These are phyloP conservation scores for Aspergillus floridensis DNA, from an alignment of 2,329 filamentous ascomycete genomes.

Conservation along the genomic window DNA sequence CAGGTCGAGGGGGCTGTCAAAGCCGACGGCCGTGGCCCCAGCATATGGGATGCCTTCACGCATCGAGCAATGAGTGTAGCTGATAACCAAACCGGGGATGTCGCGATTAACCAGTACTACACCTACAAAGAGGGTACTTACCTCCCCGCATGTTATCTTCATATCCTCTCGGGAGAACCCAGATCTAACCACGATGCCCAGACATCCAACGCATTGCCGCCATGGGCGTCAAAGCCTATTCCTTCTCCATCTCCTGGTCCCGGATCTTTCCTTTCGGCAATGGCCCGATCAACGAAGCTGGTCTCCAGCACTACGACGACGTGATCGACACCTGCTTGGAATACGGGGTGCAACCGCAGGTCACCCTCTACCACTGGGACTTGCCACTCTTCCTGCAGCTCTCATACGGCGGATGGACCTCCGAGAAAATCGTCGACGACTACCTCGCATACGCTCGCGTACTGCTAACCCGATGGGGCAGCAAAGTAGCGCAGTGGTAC, in stretches of 20 bases:
- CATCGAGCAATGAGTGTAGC: conserved; percentile 31
- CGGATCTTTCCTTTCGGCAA: conserved; percentile 47
- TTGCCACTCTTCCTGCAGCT: conserved; percentile 36
- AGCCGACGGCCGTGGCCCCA: conserved; percentile 37
- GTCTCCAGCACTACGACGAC: conserved; percentile 46
- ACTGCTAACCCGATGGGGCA: conserved; percentile 30
- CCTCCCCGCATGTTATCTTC: background rate
- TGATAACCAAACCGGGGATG: conserved; percentile 44
- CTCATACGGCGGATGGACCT: conserved; percentile 30
- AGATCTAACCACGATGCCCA: conserved; percentile 19
- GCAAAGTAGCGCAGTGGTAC: conserved; percentile 32
- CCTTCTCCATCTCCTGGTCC: conserved; percentile 47
- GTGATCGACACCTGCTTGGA: conserved; percentile 42
- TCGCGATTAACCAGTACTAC: conserved; percentile 49
- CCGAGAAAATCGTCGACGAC: background rate
- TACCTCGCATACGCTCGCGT: conserved; percentile 27
- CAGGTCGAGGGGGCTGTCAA: conserved; percentile 44
- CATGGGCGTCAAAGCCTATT: conserved; percentile 28
- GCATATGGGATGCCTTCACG: conserved; percentile 38
- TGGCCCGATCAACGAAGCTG: conserved; percentile 44
- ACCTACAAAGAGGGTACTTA: conserved; percentile 45
- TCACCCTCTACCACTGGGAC: conserved; percentile 46
- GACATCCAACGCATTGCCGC: background rate
- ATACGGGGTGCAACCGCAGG: conserved; percentile 39
- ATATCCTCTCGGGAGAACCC: too few relatives aligned